These are phyloP conservation scores for Podosphaera leucotricha DNA, from an alignment of 2,329 filamentous ascomycete genomes.

Conservation along the genomic window DNA sequence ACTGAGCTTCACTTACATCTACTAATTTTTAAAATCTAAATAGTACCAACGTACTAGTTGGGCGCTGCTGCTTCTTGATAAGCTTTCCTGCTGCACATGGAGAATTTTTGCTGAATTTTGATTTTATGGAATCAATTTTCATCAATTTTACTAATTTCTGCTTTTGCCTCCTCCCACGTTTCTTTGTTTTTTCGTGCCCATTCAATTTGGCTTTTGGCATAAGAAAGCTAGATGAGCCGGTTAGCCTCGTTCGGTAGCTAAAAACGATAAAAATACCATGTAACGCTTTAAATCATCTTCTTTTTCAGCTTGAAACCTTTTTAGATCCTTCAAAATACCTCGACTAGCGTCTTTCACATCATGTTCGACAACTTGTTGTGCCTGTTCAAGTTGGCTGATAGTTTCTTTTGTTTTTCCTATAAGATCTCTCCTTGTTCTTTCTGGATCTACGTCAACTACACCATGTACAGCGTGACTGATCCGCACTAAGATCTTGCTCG, in stretches of 20 bases:
- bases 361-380: conserved; percentile 63
- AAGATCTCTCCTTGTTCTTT: conserved; percentile 71
- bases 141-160: conserved; percentile 46
- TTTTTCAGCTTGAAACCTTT: conserved; percentile 84
- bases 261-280: conserved; percentile 48
- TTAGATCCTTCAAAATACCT: conserved; percentile 71
- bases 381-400: conserved; percentile 69
- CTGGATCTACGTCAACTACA: conserved; percentile 87
- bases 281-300: conserved; percentile 83
- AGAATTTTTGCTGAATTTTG: neutral
- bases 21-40: too few relatives aligned
- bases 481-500: conserved; percentile 80
- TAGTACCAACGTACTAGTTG: too few relatives aligned
- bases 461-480: conserved; percentile 91
- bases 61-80: too few relatives aligned
- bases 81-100: too few relatives aligned
- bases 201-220: conserved; percentile 48
- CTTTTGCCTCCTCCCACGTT: conserved; percentile 49
- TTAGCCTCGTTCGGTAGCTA: conserved; percentile 7
- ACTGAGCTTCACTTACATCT: too few relatives aligned
- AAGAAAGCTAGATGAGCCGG: conserved; percentile 31
- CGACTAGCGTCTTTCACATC: conserved; percentile 84
- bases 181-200: conserved; percentile 53
- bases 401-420: conserved; percentile 91
- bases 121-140: conserved; percentile 11